Percentiles rank a stretch among this genome's conserved stretches.
Evolutionary conservation across 228 moss, liverwort and hornwort genomes (phyloP).

Genomic region (Sphagnum fallax): DNA sequence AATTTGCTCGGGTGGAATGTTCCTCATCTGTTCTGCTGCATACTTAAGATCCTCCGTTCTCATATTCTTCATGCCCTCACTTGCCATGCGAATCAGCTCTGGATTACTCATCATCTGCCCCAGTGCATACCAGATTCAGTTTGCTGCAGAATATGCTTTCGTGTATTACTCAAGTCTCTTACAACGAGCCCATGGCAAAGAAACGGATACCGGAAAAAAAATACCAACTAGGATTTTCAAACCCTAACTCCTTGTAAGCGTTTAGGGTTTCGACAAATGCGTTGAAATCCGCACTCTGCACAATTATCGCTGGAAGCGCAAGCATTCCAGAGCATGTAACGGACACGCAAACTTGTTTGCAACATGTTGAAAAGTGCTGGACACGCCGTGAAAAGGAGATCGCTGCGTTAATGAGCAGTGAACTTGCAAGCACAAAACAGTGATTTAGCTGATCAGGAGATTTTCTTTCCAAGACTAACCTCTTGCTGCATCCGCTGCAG

Average conservation of each 20-base stretch:
- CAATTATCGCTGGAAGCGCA: no score
- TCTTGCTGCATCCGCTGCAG: constrained; percentile 91
- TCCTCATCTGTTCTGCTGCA: constrained; percentile 95
- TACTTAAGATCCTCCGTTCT: constrained; percentile 85
- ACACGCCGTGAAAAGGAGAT: no score
- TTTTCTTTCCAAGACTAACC: constrained; percentile 18
- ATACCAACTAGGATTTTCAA: neutral
- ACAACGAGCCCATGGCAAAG: neutral
- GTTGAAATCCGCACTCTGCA: no score
- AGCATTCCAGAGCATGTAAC: no score
- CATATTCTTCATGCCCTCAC: constrained; percentile 94
- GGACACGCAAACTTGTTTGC: no score
- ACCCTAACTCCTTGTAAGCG: constrained; percentile 6
- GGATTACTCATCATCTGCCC: constrained; percentile 95
- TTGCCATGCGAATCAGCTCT: constrained; percentile 82
- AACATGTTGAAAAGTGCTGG: no score
- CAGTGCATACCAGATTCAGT: neutral
- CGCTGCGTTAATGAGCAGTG: no score
- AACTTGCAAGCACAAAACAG: no score
- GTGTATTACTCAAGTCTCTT: no score
- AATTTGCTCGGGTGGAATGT: constrained; percentile 84
- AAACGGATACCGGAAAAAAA: neutral
- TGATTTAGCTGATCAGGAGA: no score
- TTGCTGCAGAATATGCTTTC: neutral
- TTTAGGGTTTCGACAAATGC: neutral